Evolutionary conservation across 768 basidiomycete species (phyloP), one percentile per base, ranked within the genome.

Genomic region (Pholiota microspora): DNA sequence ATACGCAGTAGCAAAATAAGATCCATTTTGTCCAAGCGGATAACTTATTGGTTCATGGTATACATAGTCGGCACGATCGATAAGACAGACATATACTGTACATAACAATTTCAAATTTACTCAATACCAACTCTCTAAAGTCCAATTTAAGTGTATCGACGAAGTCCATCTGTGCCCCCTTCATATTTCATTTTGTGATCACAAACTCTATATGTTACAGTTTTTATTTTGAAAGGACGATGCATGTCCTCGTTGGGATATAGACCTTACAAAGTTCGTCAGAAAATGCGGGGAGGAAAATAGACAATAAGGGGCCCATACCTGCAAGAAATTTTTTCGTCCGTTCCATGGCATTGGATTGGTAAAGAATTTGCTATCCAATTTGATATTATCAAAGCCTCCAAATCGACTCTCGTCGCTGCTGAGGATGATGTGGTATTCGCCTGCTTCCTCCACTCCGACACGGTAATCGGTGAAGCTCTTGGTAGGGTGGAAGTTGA

Each of bases 401-500:
- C 94, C 96, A 62, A 92, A 98, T 42, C 77, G 72, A 67, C 84
- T 83, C 68, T 96, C 92, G 67, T 99, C 97, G 60, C 85, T 93
- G 56, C 78, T 85, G 48, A 99, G 74, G 3, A 92, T 74, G 57
- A 93, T 80, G 46, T 73, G 77, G 71, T 98, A 98, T 70, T 94
- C 85, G 8, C 97, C 97, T 24, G 89, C 72, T 46, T 71, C 80
- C 31, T 98, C 87, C 18, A 96, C 83, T 4, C 97, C 97, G 49
- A 98, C 86, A 45, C 94, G 85, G 71, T 98, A 99, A 70, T 98
- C 94, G 42, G 86, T 84, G 75, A 86, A 99, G 56, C 94, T 96
- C 35, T 90, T 70, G n/a, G 81, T 83, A 4, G 92, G 86, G 75
- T 98, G 86, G 80, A 98, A 96, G 73, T 99, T 98, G 82, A 97